These are phyloP conservation scores for Novymonas esmeraldas DNA, from an alignment of 208 protist species.

Conservation along the genomic window DNA sequence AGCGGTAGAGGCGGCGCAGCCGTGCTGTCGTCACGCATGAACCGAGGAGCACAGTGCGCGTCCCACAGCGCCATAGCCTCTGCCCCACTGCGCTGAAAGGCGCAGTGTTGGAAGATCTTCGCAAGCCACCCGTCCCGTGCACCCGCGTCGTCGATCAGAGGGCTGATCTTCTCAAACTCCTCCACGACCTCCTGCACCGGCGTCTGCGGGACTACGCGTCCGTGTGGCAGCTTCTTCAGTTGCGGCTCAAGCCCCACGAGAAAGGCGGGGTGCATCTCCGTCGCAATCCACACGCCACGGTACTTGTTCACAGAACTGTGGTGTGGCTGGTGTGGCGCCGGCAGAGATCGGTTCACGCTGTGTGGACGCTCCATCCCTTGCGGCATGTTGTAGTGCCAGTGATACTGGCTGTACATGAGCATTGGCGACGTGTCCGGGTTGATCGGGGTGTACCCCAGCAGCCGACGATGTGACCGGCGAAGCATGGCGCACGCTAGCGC, in stretches of 20 bases:
- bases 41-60: constrained; percentile 61
- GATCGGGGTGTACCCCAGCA: constrained; percentile 79
- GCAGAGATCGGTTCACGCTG: constrained; percentile 77
- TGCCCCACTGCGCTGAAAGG: constrained; percentile 65
- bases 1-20: constrained; percentile 66
- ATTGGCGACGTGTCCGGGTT: constrained; percentile 91
- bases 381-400: constrained; percentile 92
- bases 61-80: constrained; percentile 81
- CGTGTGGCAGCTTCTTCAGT: constrained; percentile 84
- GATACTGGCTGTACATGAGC: constrained; percentile 86
- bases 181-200: constrained; percentile 74
- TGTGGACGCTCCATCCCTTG: constrained; percentile 86
- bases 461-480: constrained; percentile 40
- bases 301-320: constrained; percentile 84
- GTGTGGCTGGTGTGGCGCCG: constrained; percentile 62
- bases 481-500: constrained; percentile 43
- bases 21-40: constrained; percentile 39
- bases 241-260: constrained; percentile 79
- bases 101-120: constrained; percentile 89
- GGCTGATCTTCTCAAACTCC: constrained; percentile 71
- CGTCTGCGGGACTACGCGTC: constrained; percentile 71
- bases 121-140: constrained; percentile 81
- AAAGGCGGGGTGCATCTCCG: constrained; percentile 83
- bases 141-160: constrained; percentile 66
- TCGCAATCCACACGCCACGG: constrained; percentile 83